Percentiles rank a stretch among this genome's conserved stretches.
These are phyloP conservation scores for Baorangia bicolor DNA, from an alignment of 768 basidiomycete species.

Conservation along the genomic window DNA sequence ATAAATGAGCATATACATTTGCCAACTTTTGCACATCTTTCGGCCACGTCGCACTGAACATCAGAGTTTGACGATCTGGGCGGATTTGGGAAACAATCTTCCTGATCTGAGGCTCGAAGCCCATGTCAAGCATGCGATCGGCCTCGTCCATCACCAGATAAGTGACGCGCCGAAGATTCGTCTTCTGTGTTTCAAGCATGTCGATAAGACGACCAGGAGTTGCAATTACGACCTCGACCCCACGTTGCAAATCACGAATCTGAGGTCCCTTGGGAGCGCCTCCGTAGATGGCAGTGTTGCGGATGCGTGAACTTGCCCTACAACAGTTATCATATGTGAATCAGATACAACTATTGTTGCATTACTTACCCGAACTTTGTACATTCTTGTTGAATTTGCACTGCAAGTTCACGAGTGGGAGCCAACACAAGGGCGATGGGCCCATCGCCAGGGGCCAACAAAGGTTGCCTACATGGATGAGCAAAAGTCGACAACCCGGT, in stretches of 20 bases:
- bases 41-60: constrained; percentile 99
- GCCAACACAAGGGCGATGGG: constrained; percentile 97
- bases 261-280: constrained; percentile 99
- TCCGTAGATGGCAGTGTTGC: constrained; percentile 98
- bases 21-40: constrained; percentile 99
- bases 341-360: background rate
- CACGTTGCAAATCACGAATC: constrained; percentile 95
- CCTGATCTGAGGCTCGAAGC: constrained; percentile 99
- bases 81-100: constrained; percentile 98
- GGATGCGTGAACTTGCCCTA: constrained; percentile 89
- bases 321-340: constrained; percentile 2
- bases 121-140: constrained; percentile 99
- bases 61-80: constrained; percentile 96
- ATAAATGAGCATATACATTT: constrained; percentile 49
- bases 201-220: constrained; percentile 99
- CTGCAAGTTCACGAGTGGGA: constrained; percentile 96
- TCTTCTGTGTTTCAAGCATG: constrained; percentile 96
- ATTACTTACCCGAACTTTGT: constrained; percentile 89
- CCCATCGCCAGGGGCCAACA: constrained; percentile 91
- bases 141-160: constrained; percentile 99
- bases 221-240: constrained; percentile 98
- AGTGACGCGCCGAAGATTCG: constrained; percentile 92
- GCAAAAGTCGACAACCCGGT: background rate
- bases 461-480: constrained; percentile 66
- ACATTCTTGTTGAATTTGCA: constrained; percentile 98